These are phyloP conservation scores for Magnolia kwangsiensis DNA, from an alignment of 164 flowering plant species.

Conservation along the genomic window DNA sequence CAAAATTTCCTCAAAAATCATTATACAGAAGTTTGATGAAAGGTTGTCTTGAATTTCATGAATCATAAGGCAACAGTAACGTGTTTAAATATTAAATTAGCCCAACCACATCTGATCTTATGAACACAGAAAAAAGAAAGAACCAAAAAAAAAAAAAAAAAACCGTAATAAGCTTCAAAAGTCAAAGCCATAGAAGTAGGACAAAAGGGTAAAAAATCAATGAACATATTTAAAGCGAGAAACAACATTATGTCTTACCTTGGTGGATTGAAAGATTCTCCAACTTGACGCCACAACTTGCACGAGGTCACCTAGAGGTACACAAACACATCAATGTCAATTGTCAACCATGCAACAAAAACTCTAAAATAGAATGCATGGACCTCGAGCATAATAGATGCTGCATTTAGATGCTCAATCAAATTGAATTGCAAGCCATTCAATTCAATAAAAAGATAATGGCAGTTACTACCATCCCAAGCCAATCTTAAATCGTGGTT, in stretches of 20 bases:
- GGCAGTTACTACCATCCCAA: too few relatives aligned
- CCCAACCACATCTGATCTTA: too few relatives aligned
- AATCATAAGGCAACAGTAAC: too few relatives aligned
- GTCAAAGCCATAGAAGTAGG: too few relatives aligned
- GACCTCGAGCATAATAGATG: background rate
- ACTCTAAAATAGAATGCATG: background rate
- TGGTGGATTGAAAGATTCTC: conserved; percentile 89
- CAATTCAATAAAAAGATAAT: background rate
- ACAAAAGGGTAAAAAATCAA: background rate
- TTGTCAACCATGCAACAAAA: background rate
- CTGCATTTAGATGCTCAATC: background rate
- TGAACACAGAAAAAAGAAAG: too few relatives aligned
- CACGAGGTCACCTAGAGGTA: conserved; percentile 61
- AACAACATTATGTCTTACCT: conserved; percentile 43
- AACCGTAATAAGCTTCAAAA: too few relatives aligned
- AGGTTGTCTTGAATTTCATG: too few relatives aligned
- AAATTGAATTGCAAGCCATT: background rate
- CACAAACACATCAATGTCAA: background rate
- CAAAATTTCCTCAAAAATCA: too few relatives aligned
- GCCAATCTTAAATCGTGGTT: too few relatives aligned
- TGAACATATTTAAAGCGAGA: background rate
- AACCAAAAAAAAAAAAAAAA: too few relatives aligned
- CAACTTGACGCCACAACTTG: conserved; percentile 90
- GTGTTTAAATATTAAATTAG: too few relatives aligned
- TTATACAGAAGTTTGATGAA: too few relatives aligned